Evolutionary conservation across 106 monocot species (phyloP).

Genomic region (Dendrobium chrysotoxum): DNA sequence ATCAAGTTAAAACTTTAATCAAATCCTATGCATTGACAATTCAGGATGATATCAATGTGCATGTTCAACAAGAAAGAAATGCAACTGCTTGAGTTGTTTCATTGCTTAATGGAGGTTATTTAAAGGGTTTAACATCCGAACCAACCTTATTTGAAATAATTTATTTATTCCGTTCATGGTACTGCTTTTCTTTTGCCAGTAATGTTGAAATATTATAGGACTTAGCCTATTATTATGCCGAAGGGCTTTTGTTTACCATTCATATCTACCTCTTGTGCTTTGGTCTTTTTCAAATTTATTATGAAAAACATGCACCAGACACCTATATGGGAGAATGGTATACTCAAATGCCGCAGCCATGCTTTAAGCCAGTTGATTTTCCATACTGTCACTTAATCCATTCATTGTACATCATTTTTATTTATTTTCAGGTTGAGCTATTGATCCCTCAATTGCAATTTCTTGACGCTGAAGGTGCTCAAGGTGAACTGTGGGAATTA

Average conservation of each 20-base stretch:
- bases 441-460: slow-evolving; percentile 88
- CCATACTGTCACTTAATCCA: neutral
- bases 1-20: too few species aligned
- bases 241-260: neutral
- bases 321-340: neutral
- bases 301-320: neutral
- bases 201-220: neutral
- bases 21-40: too few species aligned
- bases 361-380: neutral
- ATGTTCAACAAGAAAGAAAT: too few species aligned
- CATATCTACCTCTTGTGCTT: neutral
- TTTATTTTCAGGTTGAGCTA: slow-evolving; percentile 64
- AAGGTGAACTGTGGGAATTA: slow-evolving; percentile 78
- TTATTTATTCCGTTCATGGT: neutral
- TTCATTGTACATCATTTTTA: slow-evolving; percentile 1
- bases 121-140: neutral
- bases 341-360: neutral
- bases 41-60: too few species aligned
- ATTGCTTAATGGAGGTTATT: neutral
- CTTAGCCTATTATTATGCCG: neutral
- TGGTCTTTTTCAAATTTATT: neutral
- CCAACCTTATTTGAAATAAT: neutral
- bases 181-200: neutral
- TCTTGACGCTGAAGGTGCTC: slow-evolving; percentile 93
- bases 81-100: too few species aligned